These are phyloP conservation scores for Saraca asoca DNA, from an alignment of 331 rosid species.

Conservation along the genomic window DNA sequence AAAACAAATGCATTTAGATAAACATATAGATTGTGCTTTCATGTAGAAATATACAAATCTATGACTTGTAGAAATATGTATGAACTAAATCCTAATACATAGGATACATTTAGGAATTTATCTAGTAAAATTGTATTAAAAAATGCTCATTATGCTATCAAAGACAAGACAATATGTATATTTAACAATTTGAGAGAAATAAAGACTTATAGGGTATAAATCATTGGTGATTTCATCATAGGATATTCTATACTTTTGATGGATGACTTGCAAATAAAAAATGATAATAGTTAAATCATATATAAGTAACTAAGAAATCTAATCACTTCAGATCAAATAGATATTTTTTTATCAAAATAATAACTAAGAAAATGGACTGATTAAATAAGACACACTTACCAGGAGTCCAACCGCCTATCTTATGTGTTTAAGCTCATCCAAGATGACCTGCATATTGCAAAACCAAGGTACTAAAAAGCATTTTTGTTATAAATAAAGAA, in stretches of 20 bases:
- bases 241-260: slow-evolving; percentile 96
- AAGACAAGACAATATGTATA: slow-evolving; percentile 2
- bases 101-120: background rate
- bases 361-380: too few relatives aligned
- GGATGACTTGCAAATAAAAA: slow-evolving; percentile 78
- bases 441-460: too few relatives aligned
- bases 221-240: slow-evolving; percentile 95
- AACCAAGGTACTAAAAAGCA: too few relatives aligned
- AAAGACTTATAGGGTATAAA: slow-evolving; percentile 88
- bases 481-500: too few relatives aligned
- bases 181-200: slow-evolving; percentile 13
- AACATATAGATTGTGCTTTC: slow-evolving; percentile 28
- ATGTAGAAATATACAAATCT: slow-evolving; percentile 21
- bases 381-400: too few relatives aligned
- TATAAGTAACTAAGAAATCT: background rate
- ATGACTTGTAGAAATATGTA: slow-evolving; percentile 1
- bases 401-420: too few relatives aligned
- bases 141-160: background rate
- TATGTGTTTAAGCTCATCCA: too few relatives aligned
- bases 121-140: background rate
- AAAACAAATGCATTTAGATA: background rate
- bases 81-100: slow-evolving; percentile 11
- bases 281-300: slow-evolving; percentile 27
- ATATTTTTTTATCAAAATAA: too few relatives aligned
- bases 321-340: too few relatives aligned